phyloP scores from a whole-genome alignment of 192 early-diverging fungal species.

The Gryganskiella cystojenkinii region DNA sequence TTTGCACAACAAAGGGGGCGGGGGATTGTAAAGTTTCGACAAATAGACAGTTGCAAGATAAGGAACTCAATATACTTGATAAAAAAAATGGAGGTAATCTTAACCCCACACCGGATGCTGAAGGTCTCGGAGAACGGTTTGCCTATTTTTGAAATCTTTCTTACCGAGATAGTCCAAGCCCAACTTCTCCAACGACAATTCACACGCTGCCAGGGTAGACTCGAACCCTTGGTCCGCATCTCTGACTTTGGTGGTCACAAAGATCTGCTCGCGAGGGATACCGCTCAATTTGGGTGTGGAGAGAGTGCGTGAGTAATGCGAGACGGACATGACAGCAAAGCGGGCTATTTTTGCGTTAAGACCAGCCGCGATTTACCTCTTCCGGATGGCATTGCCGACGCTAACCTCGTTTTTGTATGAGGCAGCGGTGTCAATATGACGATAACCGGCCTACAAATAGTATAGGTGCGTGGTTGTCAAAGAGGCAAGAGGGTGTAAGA shows the following conservation, averaged over 20 bases:
- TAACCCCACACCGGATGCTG: too few species aligned
- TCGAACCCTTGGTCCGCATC: slow-evolving; percentile 63
- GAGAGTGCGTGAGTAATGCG: background rate
- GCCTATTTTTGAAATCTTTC: too few species aligned
- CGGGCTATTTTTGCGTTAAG: too few species aligned
- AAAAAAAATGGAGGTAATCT: too few species aligned
- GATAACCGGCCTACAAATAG: slow-evolving; percentile 58
- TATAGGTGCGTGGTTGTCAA: background rate
- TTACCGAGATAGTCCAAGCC: slow-evolving; percentile 64
- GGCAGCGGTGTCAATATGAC: slow-evolving; percentile 65
- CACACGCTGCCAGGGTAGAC: slow-evolving; percentile 59
- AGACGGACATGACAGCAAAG: background rate
- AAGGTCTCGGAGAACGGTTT: too few species aligned
- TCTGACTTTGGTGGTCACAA: slow-evolving; percentile 73
- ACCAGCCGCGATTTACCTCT: slow-evolving; percentile 49
- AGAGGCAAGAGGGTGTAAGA: background rate
- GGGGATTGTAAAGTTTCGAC: too few species aligned
- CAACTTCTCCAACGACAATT: slow-evolving; percentile 63
- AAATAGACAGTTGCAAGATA: background rate
- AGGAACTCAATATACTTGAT: background rate
- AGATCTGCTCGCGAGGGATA: slow-evolving; percentile 65
- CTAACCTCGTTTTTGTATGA: slow-evolving; percentile 56
- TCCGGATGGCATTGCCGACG: slow-evolving; percentile 55
- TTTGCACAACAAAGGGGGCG: too few species aligned
- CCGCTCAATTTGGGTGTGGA: slow-evolving; percentile 18